Evolutionary conservation across 257 asterid genomes (phyloP).

Genomic region (Solanum arcanum): DNA sequence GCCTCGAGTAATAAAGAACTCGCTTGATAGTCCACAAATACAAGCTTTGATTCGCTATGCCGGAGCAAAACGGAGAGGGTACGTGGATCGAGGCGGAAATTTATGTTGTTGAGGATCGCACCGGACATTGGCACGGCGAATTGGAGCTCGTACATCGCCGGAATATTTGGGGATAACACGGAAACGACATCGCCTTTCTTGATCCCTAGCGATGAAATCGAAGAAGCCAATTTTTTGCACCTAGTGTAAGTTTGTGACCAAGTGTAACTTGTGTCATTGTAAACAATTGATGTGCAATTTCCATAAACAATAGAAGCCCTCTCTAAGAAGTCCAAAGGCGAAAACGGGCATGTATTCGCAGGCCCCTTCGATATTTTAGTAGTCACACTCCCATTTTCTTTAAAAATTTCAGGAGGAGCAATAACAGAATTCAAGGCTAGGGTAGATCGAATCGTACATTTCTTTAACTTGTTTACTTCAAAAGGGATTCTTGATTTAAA

Average conservation of each 20-base stretch:
- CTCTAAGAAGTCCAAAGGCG: constrained; percentile 29
- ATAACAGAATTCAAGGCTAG: neutral
- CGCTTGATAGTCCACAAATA: constrained; percentile 33
- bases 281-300: constrained; percentile 26
- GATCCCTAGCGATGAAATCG: constrained; percentile 28
- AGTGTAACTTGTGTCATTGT: constrained; percentile 20
- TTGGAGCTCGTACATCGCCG: constrained; percentile 66
- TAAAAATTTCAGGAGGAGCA: neutral
- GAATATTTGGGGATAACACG: constrained; percentile 48
- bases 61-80: constrained; percentile 25
- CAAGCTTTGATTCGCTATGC: constrained; percentile 33
- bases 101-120: constrained; percentile 35
- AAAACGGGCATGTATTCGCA: constrained; percentile 23
- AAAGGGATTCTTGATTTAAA: neutral
- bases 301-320: constrained; percentile 36
- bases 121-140: constrained; percentile 60
- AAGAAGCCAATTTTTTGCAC: constrained; percentile 39
- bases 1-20: constrained; percentile 25
- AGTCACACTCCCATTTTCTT: neutral
- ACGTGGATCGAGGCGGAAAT: constrained; percentile 39
- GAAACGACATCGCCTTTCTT: constrained; percentile 35
- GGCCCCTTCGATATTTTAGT: neutral
- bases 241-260: constrained; percentile 42
- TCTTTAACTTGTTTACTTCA: neutral
- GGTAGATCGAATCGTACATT: neutral